Conservation (phyloP, 768 basidiomycete genomes). For the Leucocoprinus sp. region DNA sequence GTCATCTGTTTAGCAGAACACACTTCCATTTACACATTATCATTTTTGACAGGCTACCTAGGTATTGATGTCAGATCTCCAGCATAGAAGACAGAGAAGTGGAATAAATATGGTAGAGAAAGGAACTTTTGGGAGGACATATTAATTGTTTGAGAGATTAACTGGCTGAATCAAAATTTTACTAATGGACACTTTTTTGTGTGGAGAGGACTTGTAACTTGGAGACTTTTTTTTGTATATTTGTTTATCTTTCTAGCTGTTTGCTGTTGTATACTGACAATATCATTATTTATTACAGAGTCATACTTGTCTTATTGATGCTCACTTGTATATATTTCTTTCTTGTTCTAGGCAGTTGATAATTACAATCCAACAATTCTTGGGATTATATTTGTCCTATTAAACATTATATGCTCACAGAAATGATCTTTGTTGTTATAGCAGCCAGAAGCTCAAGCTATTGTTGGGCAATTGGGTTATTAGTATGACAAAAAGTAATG, state of each 20-base stretch:
- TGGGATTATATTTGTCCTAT: too few relatives aligned
- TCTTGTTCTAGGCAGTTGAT: neutral
- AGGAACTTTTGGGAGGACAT: conserved; percentile 9
- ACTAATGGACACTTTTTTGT: neutral
- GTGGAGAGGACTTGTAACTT: neutral
- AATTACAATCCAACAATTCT: neutral
- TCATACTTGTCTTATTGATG: too few relatives aligned
- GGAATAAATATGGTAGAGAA: conserved; percentile 14
- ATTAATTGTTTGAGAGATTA: neutral
- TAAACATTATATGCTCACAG: neutral
- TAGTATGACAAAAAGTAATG: too few relatives aligned
- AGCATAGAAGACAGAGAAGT: conserved; percentile 10
- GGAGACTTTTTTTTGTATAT: neutral
- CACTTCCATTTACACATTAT: neutral
- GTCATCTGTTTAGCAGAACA: conserved; percentile 1
- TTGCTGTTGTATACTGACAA: neutral
- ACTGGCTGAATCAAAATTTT: neutral
- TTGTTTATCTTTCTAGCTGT: neutral
- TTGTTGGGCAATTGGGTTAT: too few relatives aligned
- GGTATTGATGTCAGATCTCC: neutral
- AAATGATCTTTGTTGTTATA: neutral
- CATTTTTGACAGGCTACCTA: neutral
- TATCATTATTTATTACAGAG: conserved; percentile 1
- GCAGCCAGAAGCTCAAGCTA: neutral
- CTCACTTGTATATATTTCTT: neutral